A percentile compares a stretch with the other conserved stretches of the same genome.
Conservation (phyloP, 2,329 filamentous ascomycete genomes). For the Thelonectria blattea region DNA sequence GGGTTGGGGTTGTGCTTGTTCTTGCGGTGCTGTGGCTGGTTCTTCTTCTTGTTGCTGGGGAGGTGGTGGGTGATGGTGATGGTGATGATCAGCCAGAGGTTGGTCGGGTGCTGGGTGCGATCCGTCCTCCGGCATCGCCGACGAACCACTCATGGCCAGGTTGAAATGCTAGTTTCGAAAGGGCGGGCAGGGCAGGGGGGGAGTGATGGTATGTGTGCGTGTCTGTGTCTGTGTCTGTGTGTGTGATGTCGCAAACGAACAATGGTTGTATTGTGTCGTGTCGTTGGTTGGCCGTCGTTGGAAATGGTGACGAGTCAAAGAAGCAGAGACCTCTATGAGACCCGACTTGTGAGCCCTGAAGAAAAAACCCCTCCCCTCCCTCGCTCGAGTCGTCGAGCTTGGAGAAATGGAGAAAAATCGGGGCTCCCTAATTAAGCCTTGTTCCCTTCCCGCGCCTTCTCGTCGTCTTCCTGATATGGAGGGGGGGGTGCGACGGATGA, state of each 20-base stretch:
- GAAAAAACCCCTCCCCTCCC: too few species aligned
- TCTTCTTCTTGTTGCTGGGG: constrained; percentile 23
- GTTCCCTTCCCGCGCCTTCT: constrained; percentile 16
- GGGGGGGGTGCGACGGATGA: constrained; percentile 6
- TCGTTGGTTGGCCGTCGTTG: not conserved
- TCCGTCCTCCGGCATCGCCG: constrained; percentile 32
- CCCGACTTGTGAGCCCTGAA: not conserved
- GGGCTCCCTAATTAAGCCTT: too few species aligned
- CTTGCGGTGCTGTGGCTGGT: too few species aligned
- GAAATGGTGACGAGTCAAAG: not conserved
- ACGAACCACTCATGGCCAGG: constrained; percentile 34
- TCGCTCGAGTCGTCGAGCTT: not conserved
- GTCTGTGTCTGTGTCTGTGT: not conserved
- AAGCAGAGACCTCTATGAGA: not conserved
- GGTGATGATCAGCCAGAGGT: constrained; percentile 23
- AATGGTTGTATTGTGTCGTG: not conserved
- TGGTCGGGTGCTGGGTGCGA: constrained; percentile 24
- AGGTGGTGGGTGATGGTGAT: constrained; percentile 7
- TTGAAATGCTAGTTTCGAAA: not conserved
- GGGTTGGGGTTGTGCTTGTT: too few species aligned
- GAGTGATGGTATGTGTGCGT: too few species aligned
- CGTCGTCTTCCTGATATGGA: constrained; percentile 10
- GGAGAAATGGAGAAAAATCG: not conserved
- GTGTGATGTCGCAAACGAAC: not conserved
- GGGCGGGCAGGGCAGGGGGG: not conserved